Evolutionary conservation across 1,139 yeast species (phyloP), one percentile per base, ranked within the genome.

Genomic region (Yamadazyma triangularis): DNA sequence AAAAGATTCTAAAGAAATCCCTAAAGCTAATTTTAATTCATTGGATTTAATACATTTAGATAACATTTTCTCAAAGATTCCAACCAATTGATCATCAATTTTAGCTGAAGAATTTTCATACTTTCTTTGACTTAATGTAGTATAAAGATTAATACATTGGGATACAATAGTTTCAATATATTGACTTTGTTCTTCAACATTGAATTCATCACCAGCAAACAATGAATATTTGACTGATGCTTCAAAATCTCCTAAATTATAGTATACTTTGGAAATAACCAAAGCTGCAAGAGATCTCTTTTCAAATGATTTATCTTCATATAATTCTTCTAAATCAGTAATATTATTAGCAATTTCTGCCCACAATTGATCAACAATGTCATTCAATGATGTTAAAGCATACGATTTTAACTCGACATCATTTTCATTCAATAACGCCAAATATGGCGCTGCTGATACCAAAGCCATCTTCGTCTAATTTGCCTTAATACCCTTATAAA

Each of bases 311-410:
- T 74, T 72, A 56, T 91, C 96, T 59, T 91, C 98, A 51, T 83
- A 88, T 33, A 91, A 68, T 42, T 87, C 95, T 63, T 91, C 98
- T 51, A 67, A 87, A 69, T 84, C 91, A 27, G 86, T 69, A 43
- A 91, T 77, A 52, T 76, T 80, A 59, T 91, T 93, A 39, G 98
- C 95, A 38, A 93, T 85, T 64, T 91, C 98, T 3, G 97, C 89
- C 99, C 99, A 91, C 43, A 87, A 71, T 57, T 86, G 89, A 62
- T 88, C 95, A 34, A 88, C 96, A 35, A 84, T 75, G 23, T 68
- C 75, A 53, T 88, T 85, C 45, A 91, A 76, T 19, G 95, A 81
- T 39, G 79, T 68, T 51, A 91, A 72, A 12, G 98, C 98, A 55
- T 87, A 85, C 22, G 82, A 69, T 58, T 88, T 91, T 45, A 93